These are phyloP conservation scores for Hirsutella rhossiliensis DNA, from an alignment of 2,329 filamentous ascomycete species.

Conservation along the genomic window DNA sequence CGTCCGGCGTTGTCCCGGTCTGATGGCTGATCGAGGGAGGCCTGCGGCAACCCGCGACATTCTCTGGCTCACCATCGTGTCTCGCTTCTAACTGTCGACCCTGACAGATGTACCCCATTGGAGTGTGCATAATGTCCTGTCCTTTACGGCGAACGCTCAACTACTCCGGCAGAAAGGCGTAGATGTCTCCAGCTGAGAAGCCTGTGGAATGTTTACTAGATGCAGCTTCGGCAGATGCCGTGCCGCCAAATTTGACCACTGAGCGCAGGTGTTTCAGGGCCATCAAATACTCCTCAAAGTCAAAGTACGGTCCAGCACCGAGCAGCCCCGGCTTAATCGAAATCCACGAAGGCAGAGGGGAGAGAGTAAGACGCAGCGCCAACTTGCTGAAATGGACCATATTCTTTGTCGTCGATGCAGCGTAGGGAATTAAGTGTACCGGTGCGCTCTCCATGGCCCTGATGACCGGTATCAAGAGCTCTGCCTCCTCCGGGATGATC, in stretches of 20 bases:
- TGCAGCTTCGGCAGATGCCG: too few relatives aligned
- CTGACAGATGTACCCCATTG: too few relatives aligned
- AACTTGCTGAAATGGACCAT: conserved; percentile 49
- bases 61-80: too few relatives aligned
- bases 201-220: too few relatives aligned
- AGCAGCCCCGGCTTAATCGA: conserved; percentile 45
- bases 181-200: too few relatives aligned
- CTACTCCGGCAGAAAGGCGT: too few relatives aligned
- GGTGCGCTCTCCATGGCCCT: conserved; percentile 4
- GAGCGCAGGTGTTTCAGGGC: conserved; percentile 10
- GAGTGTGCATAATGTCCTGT: too few relatives aligned
- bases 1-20: too few relatives aligned
- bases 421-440: conserved; percentile 41
- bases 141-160: too few relatives aligned
- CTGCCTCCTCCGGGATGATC: conserved; percentile 51
- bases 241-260: background rate
- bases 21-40: too few relatives aligned
- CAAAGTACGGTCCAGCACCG: conserved; percentile 49
- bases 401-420: conserved; percentile 44
- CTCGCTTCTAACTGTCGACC: too few relatives aligned
- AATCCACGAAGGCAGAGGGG: conserved; percentile 39
- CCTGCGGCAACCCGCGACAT: too few relatives aligned
- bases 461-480: conserved; percentile 36
- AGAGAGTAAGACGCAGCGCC: conserved; percentile 34
- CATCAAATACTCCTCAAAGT: conserved; percentile 29